Base-by-base conservation (phyloP, 768 basidiomycete genomes). In the Suillus occidentalis region DNA sequence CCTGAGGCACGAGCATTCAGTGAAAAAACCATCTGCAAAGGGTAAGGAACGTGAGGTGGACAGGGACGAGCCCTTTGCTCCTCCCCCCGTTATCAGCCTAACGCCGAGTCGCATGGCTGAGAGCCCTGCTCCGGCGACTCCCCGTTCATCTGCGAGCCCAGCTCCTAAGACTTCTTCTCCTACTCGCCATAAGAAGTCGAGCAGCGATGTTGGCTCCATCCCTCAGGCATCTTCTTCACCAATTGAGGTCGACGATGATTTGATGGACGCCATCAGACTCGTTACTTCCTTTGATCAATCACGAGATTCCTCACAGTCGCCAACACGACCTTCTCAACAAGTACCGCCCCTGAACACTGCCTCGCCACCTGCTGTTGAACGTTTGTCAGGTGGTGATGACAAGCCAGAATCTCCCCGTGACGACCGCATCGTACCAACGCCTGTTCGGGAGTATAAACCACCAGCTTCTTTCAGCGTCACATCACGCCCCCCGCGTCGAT, bases 401-500 rank as follows among this genome's bases (percentile, higher is more conserved):
- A 49, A 58, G 6, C 50, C 36, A 60, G 62, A 25, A 63, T 66
- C 56, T 37, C 58, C n/a, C 31, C 47, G 20, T 49, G 52, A 43
- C 56, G 63, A 76, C 31, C 70, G 65, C 42, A 76, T 77, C 20
- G 68, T 84, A 22, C 88, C 88, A 10, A 88, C 87, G 57, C 83
- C 83, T 28, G 88, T 89, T 66, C 85, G 83, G 66, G 79, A 82
- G 69, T 81, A 86, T 39, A 76, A 83, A 56, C 84, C 87, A 5
- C 81, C 81, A 12, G 82, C 85, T 8, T 78, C 86, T 34, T 89
- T 89, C 69, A 85, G 84, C 65, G 88, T 89, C 55, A 86, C 84
- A 2, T 88, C 87, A 22, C 76, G 88, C 25, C 87, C 87, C 25
- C 77, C 80, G 57, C 72, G 84, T 36, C 72, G 73, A 60, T 79